These are phyloP conservation scores for Calcarisporium arbuscula DNA, from an alignment of 2,329 filamentous ascomycete genomes.

Conservation along the genomic window DNA sequence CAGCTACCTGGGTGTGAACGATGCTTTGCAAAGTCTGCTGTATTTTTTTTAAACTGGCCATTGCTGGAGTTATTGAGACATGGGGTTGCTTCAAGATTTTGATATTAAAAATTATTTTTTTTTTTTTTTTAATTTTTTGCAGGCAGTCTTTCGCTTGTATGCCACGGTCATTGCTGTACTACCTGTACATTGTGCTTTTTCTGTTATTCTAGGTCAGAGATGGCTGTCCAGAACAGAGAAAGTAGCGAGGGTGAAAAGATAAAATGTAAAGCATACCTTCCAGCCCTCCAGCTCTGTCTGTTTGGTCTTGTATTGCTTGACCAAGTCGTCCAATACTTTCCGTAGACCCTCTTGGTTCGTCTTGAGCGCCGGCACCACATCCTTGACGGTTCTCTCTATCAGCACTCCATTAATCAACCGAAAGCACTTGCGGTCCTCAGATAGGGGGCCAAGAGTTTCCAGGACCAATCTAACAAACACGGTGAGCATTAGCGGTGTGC, in stretches of 20 bases:
- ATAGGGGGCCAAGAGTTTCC: slow-evolving; percentile 79
- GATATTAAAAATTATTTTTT: slow-evolving; percentile 3
- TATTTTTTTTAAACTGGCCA: too few species aligned
- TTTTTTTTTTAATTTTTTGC: slow-evolving; percentile 14
- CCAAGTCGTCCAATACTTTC: slow-evolving; percentile 87
- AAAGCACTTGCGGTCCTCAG: slow-evolving; percentile 89
- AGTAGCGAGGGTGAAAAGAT: not conserved
- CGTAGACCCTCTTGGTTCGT: slow-evolving; percentile 92
- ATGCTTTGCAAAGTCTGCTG: too few species aligned
- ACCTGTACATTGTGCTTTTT: slow-evolving; percentile 89
- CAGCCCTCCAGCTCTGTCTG: slow-evolving; percentile 95
- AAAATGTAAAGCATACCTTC: slow-evolving; percentile 64
- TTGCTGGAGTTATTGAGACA: too few species aligned
- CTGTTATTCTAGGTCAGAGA: slow-evolving; percentile 36
- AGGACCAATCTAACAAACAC: slow-evolving; percentile 68
- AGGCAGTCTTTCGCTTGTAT: not conserved
- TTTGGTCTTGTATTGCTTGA: slow-evolving; percentile 94
- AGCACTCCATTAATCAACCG: slow-evolving; percentile 97
- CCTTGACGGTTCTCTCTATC: slow-evolving; percentile 87
- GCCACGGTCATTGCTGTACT: slow-evolving; percentile 60
- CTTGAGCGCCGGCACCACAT: slow-evolving; percentile 83
- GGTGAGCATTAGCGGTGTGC: slow-evolving; percentile 16
- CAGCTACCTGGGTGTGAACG: too few species aligned
- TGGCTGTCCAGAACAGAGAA: slow-evolving; percentile 1
- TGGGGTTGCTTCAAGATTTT: too few species aligned